Evolutionary conservation across 495 filamentous ascomycete species (phyloP).

Genomic region (Penicillium argentinense): DNA sequence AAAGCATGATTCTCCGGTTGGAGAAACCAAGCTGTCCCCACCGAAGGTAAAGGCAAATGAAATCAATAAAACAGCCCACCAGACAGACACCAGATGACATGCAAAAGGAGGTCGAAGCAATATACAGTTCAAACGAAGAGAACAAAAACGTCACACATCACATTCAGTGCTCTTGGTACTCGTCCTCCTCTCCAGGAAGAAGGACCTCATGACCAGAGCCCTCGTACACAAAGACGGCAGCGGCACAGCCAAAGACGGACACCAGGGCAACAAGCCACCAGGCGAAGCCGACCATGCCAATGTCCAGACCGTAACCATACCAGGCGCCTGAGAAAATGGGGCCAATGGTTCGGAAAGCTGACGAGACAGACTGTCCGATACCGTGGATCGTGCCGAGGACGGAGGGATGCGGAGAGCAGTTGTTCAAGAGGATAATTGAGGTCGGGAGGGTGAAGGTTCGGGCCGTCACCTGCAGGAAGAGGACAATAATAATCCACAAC

Average conservation of each 20-base stretch:
- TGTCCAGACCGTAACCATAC: constrained; percentile 68
- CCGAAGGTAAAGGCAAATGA: neutral
- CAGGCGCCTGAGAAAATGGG: constrained; percentile 69
- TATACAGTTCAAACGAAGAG: constrained; percentile 18
- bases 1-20: neutral
- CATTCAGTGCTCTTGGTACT: constrained; percentile 23
- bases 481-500: constrained; percentile 63
- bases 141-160: constrained; percentile 22
- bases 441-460: constrained; percentile 82
- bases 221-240: constrained; percentile 68
- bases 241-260: constrained; percentile 59
- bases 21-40: neutral
- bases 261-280: constrained; percentile 72
- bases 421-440: constrained; percentile 78
- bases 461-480: constrained; percentile 72
- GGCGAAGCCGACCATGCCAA: constrained; percentile 71
- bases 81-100: constrained; percentile 23
- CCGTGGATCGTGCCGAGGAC: constrained; percentile 84
- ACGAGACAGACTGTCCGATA: constrained; percentile 71
- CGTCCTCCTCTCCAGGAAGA: constrained; percentile 67
- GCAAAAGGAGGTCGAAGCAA: constrained; percentile 27
- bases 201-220: constrained; percentile 71
- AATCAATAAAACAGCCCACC: constrained; percentile 11
- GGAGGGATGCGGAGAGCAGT: constrained; percentile 76
- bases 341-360: constrained; percentile 69